Percentiles rank a stretch among this genome's conserved stretches.
phyloP scores from a whole-genome alignment of 73 alveolate species.

The Urostyla sp. region DNA sequence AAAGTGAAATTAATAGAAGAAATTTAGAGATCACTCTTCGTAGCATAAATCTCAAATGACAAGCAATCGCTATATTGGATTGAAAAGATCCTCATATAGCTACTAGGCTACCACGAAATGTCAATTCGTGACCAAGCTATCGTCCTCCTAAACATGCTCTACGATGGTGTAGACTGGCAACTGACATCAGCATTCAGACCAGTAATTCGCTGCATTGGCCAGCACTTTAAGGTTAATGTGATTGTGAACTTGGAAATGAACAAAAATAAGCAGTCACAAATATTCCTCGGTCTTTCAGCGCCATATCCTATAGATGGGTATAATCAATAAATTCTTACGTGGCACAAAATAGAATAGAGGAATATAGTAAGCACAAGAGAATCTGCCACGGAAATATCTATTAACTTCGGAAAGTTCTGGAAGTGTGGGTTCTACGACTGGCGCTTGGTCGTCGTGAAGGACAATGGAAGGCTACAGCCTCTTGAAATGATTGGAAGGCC shows the following conservation, averaged over 20 bases:
- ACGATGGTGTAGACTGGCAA: conserved; percentile 98
- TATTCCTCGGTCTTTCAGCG: conserved; percentile 43
- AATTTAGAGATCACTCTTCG: conserved; percentile 45
- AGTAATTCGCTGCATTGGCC: conserved; percentile 84
- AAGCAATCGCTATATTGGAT: conserved; percentile 72
- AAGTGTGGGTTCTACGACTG: conserved; percentile 99
- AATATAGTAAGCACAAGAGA: conserved; percentile 15
- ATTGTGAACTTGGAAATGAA: conserved; percentile 28
- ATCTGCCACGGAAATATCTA: conserved; percentile 54
- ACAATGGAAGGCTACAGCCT: conserved; percentile 65
- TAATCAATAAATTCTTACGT: conserved; percentile 54
- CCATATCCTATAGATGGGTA: conserved; percentile 53
- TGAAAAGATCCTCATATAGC: conserved; percentile 85
- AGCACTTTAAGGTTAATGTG: conserved; percentile 65
- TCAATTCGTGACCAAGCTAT: conserved; percentile 90
- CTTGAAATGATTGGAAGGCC: conserved; percentile 63
- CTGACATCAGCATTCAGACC: conserved; percentile 85
- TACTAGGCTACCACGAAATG: conserved; percentile 85
- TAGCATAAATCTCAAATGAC: conserved; percentile 70
- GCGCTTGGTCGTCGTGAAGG: conserved; percentile 83
- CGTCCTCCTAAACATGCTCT: conserved; percentile 89
- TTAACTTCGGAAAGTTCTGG: conserved; percentile 86
- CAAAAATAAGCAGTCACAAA: conserved; percentile 7
- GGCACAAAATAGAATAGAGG: conserved; percentile 64
- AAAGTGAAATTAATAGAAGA: conserved; percentile 40